phyloP scores from a whole-genome alignment of 768 basidiomycete genomes.

The Amanita inopinata region DNA sequence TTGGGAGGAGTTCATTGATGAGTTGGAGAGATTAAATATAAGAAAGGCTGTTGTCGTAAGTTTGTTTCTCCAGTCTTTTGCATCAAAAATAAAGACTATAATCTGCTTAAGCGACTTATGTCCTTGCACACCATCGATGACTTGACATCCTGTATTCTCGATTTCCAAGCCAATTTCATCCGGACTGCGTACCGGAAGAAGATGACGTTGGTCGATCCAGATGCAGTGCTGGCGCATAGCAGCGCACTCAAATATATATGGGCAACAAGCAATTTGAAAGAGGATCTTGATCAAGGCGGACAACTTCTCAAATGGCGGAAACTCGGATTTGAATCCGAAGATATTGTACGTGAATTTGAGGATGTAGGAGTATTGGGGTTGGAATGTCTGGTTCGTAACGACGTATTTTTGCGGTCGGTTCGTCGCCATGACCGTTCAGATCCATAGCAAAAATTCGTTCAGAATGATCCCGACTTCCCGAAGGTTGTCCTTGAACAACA shows the following conservation, averaged over 20 bases:
- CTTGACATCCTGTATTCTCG: slow-evolving; percentile 72
- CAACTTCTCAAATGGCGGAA: slow-evolving; percentile 60
- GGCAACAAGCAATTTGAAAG: slow-evolving; percentile 46
- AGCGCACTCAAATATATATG: slow-evolving; percentile 59
- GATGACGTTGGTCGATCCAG: slow-evolving; percentile 66
- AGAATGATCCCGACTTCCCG: slow-evolving; percentile 64
- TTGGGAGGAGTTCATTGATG: slow-evolving; percentile 72
- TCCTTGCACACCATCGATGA: slow-evolving; percentile 74
- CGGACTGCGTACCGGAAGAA: slow-evolving; percentile 76
- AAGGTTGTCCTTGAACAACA: slow-evolving; percentile 78
- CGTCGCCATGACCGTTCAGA: not conserved
- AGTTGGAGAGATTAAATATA: slow-evolving; percentile 68
- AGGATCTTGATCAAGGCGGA: slow-evolving; percentile 40
- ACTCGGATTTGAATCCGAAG: slow-evolving; percentile 71
- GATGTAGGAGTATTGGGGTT: slow-evolving; percentile 75
- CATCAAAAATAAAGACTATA: slow-evolving; percentile 1
- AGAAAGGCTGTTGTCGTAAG: slow-evolving; percentile 76
- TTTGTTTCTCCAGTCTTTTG: slow-evolving; percentile 11
- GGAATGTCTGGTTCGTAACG: slow-evolving; percentile 58
- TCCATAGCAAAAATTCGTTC: slow-evolving; percentile 55
- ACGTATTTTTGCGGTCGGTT: not conserved
- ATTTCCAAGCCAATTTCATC: slow-evolving; percentile 82
- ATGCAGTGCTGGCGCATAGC: slow-evolving; percentile 47
- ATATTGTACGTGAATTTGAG: slow-evolving; percentile 65
- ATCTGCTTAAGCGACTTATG: slow-evolving; percentile 58